These are phyloP conservation scores for Eucalyptus cloeziana DNA, from an alignment of 345 rosid genomes.

Conservation along the genomic window DNA sequence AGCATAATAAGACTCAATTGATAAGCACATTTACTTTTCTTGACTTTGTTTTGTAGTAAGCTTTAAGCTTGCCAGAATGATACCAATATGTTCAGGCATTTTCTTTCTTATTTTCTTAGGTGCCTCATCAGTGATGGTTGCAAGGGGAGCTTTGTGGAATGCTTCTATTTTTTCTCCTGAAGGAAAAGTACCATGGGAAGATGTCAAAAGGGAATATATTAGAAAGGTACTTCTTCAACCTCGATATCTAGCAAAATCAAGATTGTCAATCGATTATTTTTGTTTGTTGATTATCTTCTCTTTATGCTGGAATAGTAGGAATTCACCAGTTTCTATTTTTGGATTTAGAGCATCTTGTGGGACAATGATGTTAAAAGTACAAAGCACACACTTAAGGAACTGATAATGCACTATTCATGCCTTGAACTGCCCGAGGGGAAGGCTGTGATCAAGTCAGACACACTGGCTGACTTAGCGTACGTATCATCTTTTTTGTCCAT, in stretches of 20 bases:
- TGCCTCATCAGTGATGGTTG: constrained; percentile 86
- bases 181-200: constrained; percentile 66
- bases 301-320: not conserved
- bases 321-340: not conserved
- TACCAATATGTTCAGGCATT: not conserved
- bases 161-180: constrained; percentile 77
- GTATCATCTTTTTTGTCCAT: constrained; percentile 4
- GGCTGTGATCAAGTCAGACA: constrained; percentile 66
- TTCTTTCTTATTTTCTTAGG: constrained; percentile 19
- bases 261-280: not conserved
- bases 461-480: constrained; percentile 68
- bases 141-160: constrained; percentile 97
- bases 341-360: constrained; percentile 82
- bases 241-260: not conserved
- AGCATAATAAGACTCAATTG: not conserved
- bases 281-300: not conserved
- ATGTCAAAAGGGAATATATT: constrained; percentile 53
- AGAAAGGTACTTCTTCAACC: constrained; percentile 41
- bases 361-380: constrained; percentile 82
- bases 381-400: constrained; percentile 73
- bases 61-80: not conserved
- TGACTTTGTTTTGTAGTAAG: not conserved
- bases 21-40: not conserved
- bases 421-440: constrained; percentile 78
- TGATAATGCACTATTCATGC: constrained; percentile 72